These are phyloP conservation scores for Stephania cephalantha DNA, from an alignment of 164 flowering plant genomes.

Conservation along the genomic window DNA sequence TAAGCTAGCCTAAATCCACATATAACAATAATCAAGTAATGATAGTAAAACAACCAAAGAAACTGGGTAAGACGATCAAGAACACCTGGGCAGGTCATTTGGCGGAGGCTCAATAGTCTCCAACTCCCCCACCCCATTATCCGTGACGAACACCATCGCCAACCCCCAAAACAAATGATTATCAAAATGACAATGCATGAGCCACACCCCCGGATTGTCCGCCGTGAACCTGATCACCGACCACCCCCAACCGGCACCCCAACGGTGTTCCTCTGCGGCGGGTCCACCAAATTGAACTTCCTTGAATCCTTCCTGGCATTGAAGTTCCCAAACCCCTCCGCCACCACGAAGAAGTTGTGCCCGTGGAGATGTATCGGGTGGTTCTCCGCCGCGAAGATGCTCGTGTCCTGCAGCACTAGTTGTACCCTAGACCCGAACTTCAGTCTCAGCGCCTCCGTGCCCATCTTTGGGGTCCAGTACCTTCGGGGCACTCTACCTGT, in stretches of 20 bases:
- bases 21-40: too few relatives aligned
- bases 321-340: slow-evolving; percentile 70
- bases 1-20: too few relatives aligned
- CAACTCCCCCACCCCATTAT: slow-evolving; percentile 51
- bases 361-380: slow-evolving; percentile 96
- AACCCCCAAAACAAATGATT: slow-evolving; percentile 76
- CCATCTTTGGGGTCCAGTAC: slow-evolving; percentile 51
- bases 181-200: slow-evolving; percentile 86
- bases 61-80: not conserved
- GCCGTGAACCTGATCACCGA: slow-evolving; percentile 68
- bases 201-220: slow-evolving; percentile 91
- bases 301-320: slow-evolving; percentile 52
- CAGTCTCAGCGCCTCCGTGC: slow-evolving; percentile 52
- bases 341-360: slow-evolving; percentile 63
- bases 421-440: slow-evolving; percentile 63
- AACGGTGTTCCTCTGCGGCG: slow-evolving; percentile 69
- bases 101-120: slow-evolving; percentile 59
- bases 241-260: slow-evolving; percentile 77
- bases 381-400: slow-evolving; percentile 57
- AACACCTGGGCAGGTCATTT: slow-evolving; percentile 31
- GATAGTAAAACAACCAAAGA: not conserved
- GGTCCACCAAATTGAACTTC: slow-evolving; percentile 70
- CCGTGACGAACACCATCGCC: slow-evolving; percentile 72
- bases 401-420: slow-evolving; percentile 71
- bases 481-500: slow-evolving; percentile 49